Evolutionary conservation across 2,329 filamentous ascomycete species (phyloP).

Genomic region (Fulvia fulva): DNA sequence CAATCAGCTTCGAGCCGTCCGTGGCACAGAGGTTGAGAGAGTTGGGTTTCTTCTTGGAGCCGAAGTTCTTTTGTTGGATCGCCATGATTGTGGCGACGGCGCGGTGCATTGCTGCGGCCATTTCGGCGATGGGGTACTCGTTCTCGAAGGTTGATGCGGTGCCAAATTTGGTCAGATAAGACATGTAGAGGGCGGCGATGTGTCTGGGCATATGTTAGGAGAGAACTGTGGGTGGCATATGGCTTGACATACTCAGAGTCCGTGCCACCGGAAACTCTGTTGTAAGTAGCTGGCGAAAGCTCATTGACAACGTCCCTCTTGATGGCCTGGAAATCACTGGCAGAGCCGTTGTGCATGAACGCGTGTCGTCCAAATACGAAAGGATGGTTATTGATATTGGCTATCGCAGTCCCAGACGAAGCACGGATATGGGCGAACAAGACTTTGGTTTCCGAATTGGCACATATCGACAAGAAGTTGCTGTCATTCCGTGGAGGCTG

Average conservation of each 20-base stretch:
- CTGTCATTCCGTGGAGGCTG: slow-evolving; percentile 51
- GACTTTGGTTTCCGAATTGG: slow-evolving; percentile 49
- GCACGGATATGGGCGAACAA: slow-evolving; percentile 54
- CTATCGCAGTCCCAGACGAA: slow-evolving; percentile 46
- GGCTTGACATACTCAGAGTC: slow-evolving; percentile 43
- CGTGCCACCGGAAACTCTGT: slow-evolving; percentile 48
- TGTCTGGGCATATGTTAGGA: slow-evolving; percentile 14
- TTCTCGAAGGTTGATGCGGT: slow-evolving; percentile 31
- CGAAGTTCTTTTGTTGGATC: slow-evolving; percentile 45
- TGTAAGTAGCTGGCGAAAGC: slow-evolving; percentile 47
- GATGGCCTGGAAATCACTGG: slow-evolving; percentile 46
- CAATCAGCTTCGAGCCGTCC: slow-evolving; percentile 48
- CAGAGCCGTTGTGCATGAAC: slow-evolving; percentile 56
- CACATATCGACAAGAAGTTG: slow-evolving; percentile 52
- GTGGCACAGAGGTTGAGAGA: slow-evolving; percentile 52
- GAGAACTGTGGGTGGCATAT: slow-evolving; percentile 20
- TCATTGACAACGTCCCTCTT: slow-evolving; percentile 44
- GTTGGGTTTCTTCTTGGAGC: slow-evolving; percentile 42
- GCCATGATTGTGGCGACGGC: slow-evolving; percentile 43
- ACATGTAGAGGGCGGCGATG: slow-evolving; percentile 49
- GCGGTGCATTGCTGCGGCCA: slow-evolving; percentile 43
- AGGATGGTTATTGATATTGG: slow-evolving; percentile 52
- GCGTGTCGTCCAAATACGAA: slow-evolving; percentile 53
- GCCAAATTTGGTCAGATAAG: slow-evolving; percentile 38
- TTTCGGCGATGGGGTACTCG: slow-evolving; percentile 40